phyloP scores from a whole-genome alignment of 179 eudicot species.

The Silene vulgaris region DNA sequence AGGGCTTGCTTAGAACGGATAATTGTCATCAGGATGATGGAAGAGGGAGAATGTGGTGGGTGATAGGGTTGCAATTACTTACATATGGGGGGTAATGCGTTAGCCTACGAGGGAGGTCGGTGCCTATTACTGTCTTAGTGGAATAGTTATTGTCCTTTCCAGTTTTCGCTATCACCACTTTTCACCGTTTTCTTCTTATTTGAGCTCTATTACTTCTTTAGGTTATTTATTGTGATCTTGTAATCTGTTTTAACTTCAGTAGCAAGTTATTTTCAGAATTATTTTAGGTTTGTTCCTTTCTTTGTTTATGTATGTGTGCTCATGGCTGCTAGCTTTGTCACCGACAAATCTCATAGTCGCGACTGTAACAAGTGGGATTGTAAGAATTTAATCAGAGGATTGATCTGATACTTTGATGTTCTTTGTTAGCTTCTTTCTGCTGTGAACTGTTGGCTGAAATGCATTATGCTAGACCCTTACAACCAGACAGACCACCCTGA shows the following conservation, averaged over 20 bases:
- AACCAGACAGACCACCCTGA: slow-evolving; percentile 91
- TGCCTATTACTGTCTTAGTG: too few relatives aligned
- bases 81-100: too few relatives aligned
- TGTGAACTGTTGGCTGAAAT: slow-evolving; percentile 97
- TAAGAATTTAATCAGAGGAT: background rate
- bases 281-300: background rate
- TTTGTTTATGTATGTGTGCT: background rate
- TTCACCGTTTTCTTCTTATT: background rate
- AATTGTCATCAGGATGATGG: too few relatives aligned
- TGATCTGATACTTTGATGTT: slow-evolving; percentile 16
- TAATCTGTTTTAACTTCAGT: background rate
- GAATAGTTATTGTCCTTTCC: too few relatives aligned
- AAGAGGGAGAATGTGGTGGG: too few relatives aligned
- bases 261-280: background rate
- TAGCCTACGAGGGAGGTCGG: too few relatives aligned
- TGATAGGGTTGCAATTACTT: too few relatives aligned
- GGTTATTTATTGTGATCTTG: background rate
- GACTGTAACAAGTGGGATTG: background rate
- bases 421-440: slow-evolving; percentile 80
- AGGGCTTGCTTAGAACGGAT: too few relatives aligned
- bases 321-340: background rate
- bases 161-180: too few relatives aligned
- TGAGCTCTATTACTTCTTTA: background rate
- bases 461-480: slow-evolving; percentile 83
- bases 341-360: background rate